Evolutionary conservation across 2,329 filamentous ascomycete genomes (phyloP).

Genomic region (Fusarium equiseti): DNA sequence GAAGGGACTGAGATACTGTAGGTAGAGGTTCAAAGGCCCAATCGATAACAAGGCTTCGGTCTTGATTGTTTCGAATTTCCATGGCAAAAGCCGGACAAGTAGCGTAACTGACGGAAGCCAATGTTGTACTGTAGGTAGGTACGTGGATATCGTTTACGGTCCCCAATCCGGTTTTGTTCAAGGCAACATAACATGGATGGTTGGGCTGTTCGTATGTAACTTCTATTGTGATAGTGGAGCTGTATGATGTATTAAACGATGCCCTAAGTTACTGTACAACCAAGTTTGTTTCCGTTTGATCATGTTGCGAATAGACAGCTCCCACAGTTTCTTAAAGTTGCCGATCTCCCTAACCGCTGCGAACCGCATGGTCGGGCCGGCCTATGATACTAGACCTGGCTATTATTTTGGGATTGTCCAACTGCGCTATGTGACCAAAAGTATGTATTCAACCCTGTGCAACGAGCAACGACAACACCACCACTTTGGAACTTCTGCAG

Average conservation of each 20-base stretch:
- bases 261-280: neutral
- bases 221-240: neutral
- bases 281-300: slow-evolving; percentile 27
- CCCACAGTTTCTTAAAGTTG: slow-evolving; percentile 27
- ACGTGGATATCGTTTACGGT: slow-evolving; percentile 14
- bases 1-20: neutral
- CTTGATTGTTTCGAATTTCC: slow-evolving; percentile 17
- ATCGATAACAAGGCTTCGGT: slow-evolving; percentile 36
- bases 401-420: slow-evolving; percentile 30
- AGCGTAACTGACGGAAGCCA: slow-evolving; percentile 32
- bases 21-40: slow-evolving; percentile 14
- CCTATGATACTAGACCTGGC: slow-evolving; percentile 43
- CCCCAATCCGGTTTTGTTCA: slow-evolving; percentile 38
- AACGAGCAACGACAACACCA: slow-evolving; percentile 31
- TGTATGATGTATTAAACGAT: slow-evolving; percentile 18
- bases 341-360: slow-evolving; percentile 38
- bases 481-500: slow-evolving; percentile 6
- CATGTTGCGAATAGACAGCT: slow-evolving; percentile 10
- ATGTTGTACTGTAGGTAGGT: slow-evolving; percentile 25
- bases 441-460: slow-evolving; percentile 34
- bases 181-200: slow-evolving; percentile 7
- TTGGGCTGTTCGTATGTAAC: neutral
- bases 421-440: slow-evolving; percentile 34
- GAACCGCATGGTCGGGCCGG: slow-evolving; percentile 36
- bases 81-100: slow-evolving; percentile 24